phyloP scores from a whole-genome alignment of 208 protist species.

The Trypanosoma vivax region DNA sequence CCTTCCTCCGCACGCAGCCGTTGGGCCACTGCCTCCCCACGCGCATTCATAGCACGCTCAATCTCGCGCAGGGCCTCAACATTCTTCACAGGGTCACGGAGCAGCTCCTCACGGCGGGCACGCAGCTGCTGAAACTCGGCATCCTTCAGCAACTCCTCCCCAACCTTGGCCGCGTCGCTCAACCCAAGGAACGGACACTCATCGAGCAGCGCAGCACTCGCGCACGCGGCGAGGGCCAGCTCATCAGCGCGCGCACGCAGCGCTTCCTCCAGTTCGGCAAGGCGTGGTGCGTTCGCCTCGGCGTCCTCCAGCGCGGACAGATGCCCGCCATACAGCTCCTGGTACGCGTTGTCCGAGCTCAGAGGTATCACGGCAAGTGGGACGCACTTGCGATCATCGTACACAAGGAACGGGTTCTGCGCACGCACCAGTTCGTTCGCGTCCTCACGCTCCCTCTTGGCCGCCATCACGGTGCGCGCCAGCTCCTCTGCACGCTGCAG shows the following conservation, averaged over 20 bases:
- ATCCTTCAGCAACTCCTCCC: conserved; percentile 6
- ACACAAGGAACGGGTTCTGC: conserved; percentile 1
- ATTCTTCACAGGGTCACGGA: conserved; percentile 21
- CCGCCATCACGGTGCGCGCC: neutral
- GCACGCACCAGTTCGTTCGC: conserved; percentile 1
- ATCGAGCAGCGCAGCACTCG: conserved; percentile 16
- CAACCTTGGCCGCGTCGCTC: conserved; percentile 10
- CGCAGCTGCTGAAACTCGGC: conserved; percentile 8
- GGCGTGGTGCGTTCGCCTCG: neutral
- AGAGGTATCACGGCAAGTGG: conserved; percentile 1
- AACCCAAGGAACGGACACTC: conserved; percentile 10
- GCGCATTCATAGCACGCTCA: conserved; percentile 19
- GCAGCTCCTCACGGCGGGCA: conserved; percentile 14
- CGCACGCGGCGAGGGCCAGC: conserved; percentile 11
- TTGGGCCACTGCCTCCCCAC: no score
- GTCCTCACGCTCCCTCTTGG: neutral
- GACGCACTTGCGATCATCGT: conserved; percentile 7
- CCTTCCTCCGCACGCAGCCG: no score
- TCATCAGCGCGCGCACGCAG: conserved; percentile 31
- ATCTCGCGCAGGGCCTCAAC: conserved; percentile 7
- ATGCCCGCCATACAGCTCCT: neutral
- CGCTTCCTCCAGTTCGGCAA: neutral
- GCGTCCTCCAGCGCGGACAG: neutral
- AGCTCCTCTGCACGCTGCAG: neutral
- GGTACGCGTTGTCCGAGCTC: neutral